These are phyloP conservation scores for Rhizoctonia solani DNA, from an alignment of 1,284 basidiomycete genomes.

Conservation along the genomic window DNA sequence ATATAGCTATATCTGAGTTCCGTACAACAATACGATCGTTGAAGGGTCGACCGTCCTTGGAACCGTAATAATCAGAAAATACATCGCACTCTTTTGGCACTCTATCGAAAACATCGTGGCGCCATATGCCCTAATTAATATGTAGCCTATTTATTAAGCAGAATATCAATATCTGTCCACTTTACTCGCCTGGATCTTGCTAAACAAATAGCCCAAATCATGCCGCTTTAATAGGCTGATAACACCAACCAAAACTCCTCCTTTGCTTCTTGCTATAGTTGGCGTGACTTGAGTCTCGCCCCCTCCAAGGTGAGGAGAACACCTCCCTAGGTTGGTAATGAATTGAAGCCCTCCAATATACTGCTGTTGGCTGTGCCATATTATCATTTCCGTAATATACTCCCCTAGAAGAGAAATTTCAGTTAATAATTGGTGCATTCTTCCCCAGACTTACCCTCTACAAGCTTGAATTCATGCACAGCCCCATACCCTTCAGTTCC, in stretches of 20 bases:
- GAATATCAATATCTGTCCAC: not conserved
- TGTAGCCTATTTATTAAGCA: not conserved
- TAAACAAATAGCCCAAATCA: not conserved
- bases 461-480: not conserved
- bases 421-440: too few relatives aligned
- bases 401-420: not conserved
- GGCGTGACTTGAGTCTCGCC: not conserved
- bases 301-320: constrained; percentile 6
- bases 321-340: constrained; percentile 1
- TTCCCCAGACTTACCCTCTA: constrained; percentile 6
- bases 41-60: not conserved
- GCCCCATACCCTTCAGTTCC: too few relatives aligned
- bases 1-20: not conserved
- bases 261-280: not conserved
- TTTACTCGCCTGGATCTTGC: not conserved
- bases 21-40: not conserved
- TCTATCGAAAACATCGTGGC: not conserved
- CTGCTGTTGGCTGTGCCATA: not conserved
- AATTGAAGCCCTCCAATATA: not conserved
- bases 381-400: constrained; percentile 7
- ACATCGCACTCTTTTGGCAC: not conserved
- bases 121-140: not conserved
- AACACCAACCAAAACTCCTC: constrained; percentile 7
- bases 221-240: not conserved
- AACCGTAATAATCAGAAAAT: not conserved